phyloP scores from a whole-genome alignment of 139 green algal species.

The Chlamydomonas schloesseri region DNA sequence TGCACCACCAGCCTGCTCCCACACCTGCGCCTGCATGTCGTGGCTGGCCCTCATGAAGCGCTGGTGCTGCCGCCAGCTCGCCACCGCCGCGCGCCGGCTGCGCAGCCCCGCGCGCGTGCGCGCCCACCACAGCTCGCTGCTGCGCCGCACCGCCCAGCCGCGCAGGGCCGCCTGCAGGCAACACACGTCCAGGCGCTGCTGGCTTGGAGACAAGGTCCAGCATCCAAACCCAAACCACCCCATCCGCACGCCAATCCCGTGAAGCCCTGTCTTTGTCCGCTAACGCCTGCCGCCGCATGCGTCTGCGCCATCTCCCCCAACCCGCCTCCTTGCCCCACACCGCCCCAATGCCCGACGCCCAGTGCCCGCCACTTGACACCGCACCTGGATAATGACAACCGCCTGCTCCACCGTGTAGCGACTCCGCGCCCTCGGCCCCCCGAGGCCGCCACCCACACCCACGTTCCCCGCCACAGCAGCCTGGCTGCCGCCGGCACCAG shows the following conservation, averaged over 20 bases:
- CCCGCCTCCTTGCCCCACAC: too few relatives aligned
- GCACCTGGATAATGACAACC: conserved; percentile 25
- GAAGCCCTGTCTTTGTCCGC: too few relatives aligned
- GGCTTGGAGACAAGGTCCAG: too few relatives aligned
- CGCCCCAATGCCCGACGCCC: too few relatives aligned
- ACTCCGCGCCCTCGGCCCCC: too few relatives aligned
- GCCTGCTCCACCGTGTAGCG: neutral
- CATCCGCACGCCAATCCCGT: neutral
- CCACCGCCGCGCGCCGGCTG: conserved; percentile 14
- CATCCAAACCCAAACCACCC: too few relatives aligned
- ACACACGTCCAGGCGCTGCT: too few relatives aligned
- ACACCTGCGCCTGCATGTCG: conserved; percentile 39
- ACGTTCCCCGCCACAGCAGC: too few relatives aligned
- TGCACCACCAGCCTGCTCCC: neutral
- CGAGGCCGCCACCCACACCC: too few relatives aligned
- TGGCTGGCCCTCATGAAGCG: conserved; percentile 36
- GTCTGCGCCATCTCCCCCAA: neutral
- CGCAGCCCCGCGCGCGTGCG: neutral
- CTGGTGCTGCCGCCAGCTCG: conserved; percentile 14
- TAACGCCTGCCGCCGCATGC: neutral
- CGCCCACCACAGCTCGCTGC: conserved; percentile 32
- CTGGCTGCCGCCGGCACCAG: too few relatives aligned
- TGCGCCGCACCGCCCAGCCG: conserved; percentile 41
- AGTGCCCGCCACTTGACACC: too few relatives aligned
- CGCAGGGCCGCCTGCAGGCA: conserved; percentile 10